phyloP scores from a whole-genome alignment of 257 asterid genomes.

The Coffea eugenioides region DNA sequence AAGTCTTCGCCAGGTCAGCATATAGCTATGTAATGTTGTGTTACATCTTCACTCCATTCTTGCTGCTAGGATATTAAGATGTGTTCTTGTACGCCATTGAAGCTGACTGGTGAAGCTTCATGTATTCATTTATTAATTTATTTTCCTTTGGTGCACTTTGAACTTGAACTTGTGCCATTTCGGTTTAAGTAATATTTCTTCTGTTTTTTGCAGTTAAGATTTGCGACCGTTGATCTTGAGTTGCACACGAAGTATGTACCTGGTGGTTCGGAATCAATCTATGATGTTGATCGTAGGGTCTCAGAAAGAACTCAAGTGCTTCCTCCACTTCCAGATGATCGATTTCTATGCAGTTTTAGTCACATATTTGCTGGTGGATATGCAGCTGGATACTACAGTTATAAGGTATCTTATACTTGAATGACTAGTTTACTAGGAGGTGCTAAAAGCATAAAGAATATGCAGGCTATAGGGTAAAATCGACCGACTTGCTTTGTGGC shows the following conservation, averaged over 20 bases:
- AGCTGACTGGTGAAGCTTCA: background rate
- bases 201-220: constrained; percentile 54
- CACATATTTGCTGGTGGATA: constrained; percentile 98
- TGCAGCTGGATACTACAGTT: constrained; percentile 99
- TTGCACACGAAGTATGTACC: constrained; percentile 83
- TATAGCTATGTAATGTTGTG: background rate
- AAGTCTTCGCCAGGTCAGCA: constrained; percentile 89
- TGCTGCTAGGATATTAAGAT: background rate
- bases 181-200: constrained; percentile 11
- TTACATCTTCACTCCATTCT: background rate
- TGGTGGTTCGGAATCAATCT: constrained; percentile 81
- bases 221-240: constrained; percentile 80
- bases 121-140: background rate
- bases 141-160: background rate
- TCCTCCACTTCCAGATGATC: constrained; percentile 84
- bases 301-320: constrained; percentile 72
- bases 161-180: background rate
- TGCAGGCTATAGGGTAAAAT: background rate
- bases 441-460: background rate
- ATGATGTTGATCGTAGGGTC: constrained; percentile 75
- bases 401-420: constrained; percentile 53
- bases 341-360: constrained; percentile 83
- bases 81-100: background rate
- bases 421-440: background rate
- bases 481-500: background rate